Evolutionary conservation across 176 grass and related monocot genomes (phyloP).

Genomic region (Aegilops sharonensis): DNA sequence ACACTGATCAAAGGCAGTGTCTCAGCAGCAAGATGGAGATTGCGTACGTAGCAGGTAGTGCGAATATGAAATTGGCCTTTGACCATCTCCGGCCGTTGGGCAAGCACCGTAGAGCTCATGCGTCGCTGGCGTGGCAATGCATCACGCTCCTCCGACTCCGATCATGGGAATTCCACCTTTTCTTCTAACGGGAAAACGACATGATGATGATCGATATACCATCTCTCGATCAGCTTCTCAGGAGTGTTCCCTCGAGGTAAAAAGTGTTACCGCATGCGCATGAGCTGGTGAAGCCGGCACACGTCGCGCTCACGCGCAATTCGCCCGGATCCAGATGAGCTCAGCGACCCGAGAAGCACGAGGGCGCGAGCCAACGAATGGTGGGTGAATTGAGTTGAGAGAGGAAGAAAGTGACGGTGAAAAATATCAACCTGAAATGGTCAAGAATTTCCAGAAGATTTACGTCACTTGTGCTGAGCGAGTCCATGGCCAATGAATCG

Average conservation of each 20-base stretch:
- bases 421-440: not conserved
- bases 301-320: not conserved
- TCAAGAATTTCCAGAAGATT: not conserved
- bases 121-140: not conserved
- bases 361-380: not conserved
- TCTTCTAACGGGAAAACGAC: not conserved
- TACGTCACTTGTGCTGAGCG: not conserved
- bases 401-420: not conserved
- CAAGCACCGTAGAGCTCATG: not conserved
- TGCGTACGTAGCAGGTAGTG: not conserved
- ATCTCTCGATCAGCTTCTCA: no score
- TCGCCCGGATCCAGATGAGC: not conserved
- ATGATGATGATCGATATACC: not conserved
- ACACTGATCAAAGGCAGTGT: not conserved
- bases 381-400: not conserved
- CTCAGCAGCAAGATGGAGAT: not conserved
- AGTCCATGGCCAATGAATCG: not conserved
- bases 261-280: not conserved
- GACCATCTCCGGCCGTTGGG: not conserved
- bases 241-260: no score
- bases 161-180: not conserved
- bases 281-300: not conserved
- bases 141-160: not conserved
- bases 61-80: not conserved
- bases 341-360: constrained; percentile 14